A percentile compares a stretch with the other conserved stretches of the same genome.
Evolutionary conservation across 139 green algal genomes (phyloP).

Genomic region (Picocystis salinarum): DNA sequence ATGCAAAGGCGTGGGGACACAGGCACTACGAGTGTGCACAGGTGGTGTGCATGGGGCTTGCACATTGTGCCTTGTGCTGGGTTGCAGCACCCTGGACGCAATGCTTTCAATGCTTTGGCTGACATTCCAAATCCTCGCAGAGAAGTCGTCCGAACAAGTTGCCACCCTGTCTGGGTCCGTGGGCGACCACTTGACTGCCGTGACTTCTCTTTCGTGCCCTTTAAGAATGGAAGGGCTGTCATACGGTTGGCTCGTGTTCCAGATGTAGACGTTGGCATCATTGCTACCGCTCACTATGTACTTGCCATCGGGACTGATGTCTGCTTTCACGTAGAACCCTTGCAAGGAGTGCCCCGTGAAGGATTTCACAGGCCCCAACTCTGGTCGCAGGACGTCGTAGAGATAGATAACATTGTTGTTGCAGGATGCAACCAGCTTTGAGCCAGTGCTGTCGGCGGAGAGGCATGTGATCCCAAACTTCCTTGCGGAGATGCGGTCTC

Average conservation of each 20-base stretch:
- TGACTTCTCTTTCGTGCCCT: conserved; percentile 49
- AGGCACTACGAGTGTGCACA: too few relatives aligned
- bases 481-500: conserved; percentile 22
- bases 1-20: too few relatives aligned
- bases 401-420: conserved; percentile 1
- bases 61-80: too few relatives aligned
- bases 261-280: conserved; percentile 37
- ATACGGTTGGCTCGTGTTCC: conserved; percentile 27
- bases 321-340: conserved; percentile 50
- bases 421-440: too few relatives aligned
- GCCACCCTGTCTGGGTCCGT: conserved; percentile 28
- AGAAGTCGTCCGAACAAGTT: conserved; percentile 37
- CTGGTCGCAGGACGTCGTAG: conserved; percentile 18
- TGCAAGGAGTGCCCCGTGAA: conserved; percentile 28
- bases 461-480: too few relatives aligned
- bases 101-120: too few relatives aligned
- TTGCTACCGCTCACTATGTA: conserved; percentile 38
- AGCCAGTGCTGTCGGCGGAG: too few relatives aligned
- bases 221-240: conserved; percentile 18
- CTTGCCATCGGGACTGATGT: conserved; percentile 33
- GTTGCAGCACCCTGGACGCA: too few relatives aligned
- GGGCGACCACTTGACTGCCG: conserved; percentile 45
- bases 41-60: too few relatives aligned
- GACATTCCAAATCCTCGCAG: conserved; percentile 37
- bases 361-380: conserved; percentile 8